Evolutionary conservation across 768 basidiomycete genomes (phyloP), one percentile per base, ranked within the genome.

Genomic region (Panaeolus papilionaceus): DNA sequence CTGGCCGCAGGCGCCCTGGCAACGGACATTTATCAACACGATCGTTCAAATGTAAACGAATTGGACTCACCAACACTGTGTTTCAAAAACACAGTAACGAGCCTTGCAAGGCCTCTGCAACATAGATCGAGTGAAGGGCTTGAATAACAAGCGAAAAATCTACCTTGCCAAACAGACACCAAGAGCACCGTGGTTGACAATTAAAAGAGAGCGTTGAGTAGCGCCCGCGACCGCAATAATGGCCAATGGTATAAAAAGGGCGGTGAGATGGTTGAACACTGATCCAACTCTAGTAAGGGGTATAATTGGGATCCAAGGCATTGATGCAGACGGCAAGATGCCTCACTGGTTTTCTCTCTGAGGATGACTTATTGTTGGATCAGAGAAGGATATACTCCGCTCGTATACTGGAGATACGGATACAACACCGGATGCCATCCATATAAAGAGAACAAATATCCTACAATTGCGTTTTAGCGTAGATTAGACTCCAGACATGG

Each of bases 171-270:
- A 78, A 51, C 76, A 81, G 8, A 88, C 72, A n/a, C 84, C 82
- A 23, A 92, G 80, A 10, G 82, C 71, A 28, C 86, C 87, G 71
- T 92, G 89, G 71, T 91, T 89, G 14, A 89, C 78, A 49, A 85
- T 80, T 14, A 85, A 71, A 2, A 84, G 71, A 5, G 89, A 89
- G 10, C 78, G 74, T 44, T 82, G 82, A 18, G 81, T 67, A 18
- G 77, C 66, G 0, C 86, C 85, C 9, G 78, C 71, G 4, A 78
- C 64, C 2, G 75, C 58, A n/a, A 85, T 75, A 16, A 85, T 68
- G 2, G 75, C 69, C 44, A 84, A 71, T 1, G 90, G 89, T 6
- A 85, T 70, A 47, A 81, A 76, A 38, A 87, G 77, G 2, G 88
- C 83, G 38, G 88, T 67, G 33, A 78, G 73, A 65, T 82, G 79